Evolutionary conservation across 331 rosid species (phyloP).

Genomic region (Rhamnella rubrinervis): DNA sequence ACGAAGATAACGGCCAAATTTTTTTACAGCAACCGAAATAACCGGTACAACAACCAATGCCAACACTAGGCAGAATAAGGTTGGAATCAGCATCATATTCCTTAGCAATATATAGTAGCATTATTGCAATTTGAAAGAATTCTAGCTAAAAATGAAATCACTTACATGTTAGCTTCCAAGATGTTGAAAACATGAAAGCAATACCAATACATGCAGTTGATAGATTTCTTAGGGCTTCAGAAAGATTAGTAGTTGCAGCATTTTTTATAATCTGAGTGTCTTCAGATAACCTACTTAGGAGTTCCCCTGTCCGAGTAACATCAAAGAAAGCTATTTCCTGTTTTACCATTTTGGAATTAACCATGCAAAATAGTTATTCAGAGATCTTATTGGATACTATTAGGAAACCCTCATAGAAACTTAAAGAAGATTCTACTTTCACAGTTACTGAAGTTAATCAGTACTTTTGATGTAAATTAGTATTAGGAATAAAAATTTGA

Average conservation of each 20-base stretch:
- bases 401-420: no score
- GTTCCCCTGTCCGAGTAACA: constrained; percentile 85
- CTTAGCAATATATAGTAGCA: neutral
- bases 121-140: constrained; percentile 3
- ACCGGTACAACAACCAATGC: constrained; percentile 79
- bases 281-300: constrained; percentile 79
- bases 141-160: neutral
- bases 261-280: constrained; percentile 86
- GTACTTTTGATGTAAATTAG: neutral
- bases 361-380: constrained; percentile 4
- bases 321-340: constrained; percentile 90
- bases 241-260: constrained; percentile 91
- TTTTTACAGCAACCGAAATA: constrained; percentile 76
- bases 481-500: neutral
- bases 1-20: constrained; percentile 85
- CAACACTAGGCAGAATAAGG: constrained; percentile 46
- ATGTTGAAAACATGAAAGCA: constrained; percentile 74
- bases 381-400: neutral
- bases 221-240: constrained; percentile 73
- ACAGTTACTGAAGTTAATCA: no score
- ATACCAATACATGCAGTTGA: constrained; percentile 75
- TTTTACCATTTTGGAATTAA: constrained; percentile 17
- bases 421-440: no score
- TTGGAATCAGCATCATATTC: neutral
- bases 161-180: constrained; percentile 83